These are phyloP conservation scores for Ophiostoma australiae DNA, from an alignment of 2,329 filamentous ascomycete species.

Conservation along the genomic window DNA sequence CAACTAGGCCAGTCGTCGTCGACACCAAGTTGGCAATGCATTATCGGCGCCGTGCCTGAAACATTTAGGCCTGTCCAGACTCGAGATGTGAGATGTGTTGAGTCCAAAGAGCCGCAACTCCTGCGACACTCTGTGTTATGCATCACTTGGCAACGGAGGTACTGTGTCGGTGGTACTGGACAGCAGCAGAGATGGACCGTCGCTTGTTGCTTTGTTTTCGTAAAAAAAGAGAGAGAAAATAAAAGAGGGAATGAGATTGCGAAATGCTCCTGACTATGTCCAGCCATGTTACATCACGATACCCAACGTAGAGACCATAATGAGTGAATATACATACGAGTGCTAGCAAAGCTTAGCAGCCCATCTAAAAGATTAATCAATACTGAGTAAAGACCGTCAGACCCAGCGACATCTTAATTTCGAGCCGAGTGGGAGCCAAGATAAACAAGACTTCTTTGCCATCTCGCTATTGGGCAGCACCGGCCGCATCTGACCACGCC, in stretches of 20 bases:
- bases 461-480: not conserved
- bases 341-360: not conserved
- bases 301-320: not conserved
- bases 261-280: not conserved
- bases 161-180: not conserved
- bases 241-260: not conserved
- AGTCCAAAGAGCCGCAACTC: not conserved
- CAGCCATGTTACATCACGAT: not conserved
- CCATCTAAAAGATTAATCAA: no score
- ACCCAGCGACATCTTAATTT: not conserved
- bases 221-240: no score
- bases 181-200: not conserved
- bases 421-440: slow-evolving; percentile 3
- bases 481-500: not conserved
- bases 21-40: not conserved
- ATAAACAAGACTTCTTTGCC: not conserved
- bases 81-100: not conserved
- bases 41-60: not conserved
- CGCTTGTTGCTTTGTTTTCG: not conserved
- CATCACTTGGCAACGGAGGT: not conserved
- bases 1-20: not conserved
- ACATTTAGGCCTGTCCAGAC: not conserved
- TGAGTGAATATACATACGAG: not conserved
- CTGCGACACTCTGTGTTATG: not conserved
- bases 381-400: not conserved